These are phyloP conservation scores for Scheffersomyces titani DNA, from an alignment of 1,139 yeast species.

Conservation along the genomic window DNA sequence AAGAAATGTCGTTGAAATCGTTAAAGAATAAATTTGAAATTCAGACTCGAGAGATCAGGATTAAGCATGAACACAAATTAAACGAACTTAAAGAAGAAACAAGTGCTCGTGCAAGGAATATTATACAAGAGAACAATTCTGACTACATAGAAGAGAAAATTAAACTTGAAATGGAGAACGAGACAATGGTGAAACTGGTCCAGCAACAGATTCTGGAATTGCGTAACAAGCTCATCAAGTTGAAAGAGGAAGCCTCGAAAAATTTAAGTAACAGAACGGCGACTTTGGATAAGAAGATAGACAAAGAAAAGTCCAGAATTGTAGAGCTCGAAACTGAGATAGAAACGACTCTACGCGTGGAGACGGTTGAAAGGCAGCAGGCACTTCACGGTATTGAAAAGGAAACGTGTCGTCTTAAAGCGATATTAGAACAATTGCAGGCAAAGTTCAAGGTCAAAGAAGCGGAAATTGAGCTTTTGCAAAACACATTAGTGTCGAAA, in stretches of 20 bases:
- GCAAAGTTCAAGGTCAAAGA: constrained; percentile 17
- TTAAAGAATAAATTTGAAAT: constrained; percentile 37
- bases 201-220: constrained; percentile 19
- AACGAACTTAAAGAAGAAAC: constrained; percentile 39
- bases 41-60: constrained; percentile 32
- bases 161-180: constrained; percentile 14
- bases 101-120: constrained; percentile 32
- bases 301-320: constrained; percentile 15
- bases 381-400: constrained; percentile 5
- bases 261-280: constrained; percentile 19
- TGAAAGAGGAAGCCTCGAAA: constrained; percentile 27
- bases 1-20: constrained; percentile 25
- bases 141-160: constrained; percentile 25
- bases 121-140: constrained; percentile 28
- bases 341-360: neutral
- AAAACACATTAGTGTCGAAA: constrained; percentile 11
- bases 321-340: constrained; percentile 8
- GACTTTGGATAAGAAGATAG: constrained; percentile 22
- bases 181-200: constrained; percentile 13
- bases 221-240: constrained; percentile 24
- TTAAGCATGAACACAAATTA: constrained; percentile 35
- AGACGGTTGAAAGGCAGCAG: constrained; percentile 2
- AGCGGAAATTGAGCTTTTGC: constrained; percentile 21
- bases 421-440: constrained; percentile 10
- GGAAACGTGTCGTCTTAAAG: constrained; percentile 4